Evolutionary conservation across 1,284 basidiomycete genomes (phyloP).

Genomic region (Porogramme epimiltina): DNA sequence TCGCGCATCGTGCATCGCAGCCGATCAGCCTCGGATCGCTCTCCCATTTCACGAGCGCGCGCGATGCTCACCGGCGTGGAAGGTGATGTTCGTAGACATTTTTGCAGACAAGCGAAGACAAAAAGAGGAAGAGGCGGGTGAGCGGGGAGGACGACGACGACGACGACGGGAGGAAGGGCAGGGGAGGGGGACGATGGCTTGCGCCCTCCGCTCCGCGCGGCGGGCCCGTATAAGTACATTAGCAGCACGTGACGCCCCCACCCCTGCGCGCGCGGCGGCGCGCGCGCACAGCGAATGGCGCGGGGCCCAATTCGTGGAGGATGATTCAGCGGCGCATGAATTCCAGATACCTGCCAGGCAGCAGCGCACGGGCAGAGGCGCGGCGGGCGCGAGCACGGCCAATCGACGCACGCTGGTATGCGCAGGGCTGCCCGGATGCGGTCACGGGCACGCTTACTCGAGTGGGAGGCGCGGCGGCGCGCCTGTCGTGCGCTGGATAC

Average conservation of each 20-base stretch:
- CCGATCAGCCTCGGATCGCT: not conserved
- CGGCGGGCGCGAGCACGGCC: not conserved
- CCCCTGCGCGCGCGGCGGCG: constrained; percentile 2
- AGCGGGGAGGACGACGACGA: not conserved
- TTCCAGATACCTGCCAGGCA: constrained; percentile 18
- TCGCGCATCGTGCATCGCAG: too few relatives aligned
- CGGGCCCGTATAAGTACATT: constrained; percentile 19
- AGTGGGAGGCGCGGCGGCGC: constrained; percentile 5
- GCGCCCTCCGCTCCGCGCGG: constrained; percentile 20
- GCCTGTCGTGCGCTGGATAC: constrained; percentile 2
- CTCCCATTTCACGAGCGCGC: not conserved
- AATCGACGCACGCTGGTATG: constrained; percentile 19
- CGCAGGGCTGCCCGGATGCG: not conserved
- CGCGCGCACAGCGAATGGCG: constrained; percentile 18
- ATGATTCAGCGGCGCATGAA: constrained; percentile 21
- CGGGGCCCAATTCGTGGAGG: constrained; percentile 8
- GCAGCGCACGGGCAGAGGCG: not conserved
- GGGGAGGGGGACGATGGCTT: constrained; percentile 10
- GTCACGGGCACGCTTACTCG: not conserved
- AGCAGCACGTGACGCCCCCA: constrained; percentile 19
- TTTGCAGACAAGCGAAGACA: not conserved
- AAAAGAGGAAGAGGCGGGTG: not conserved
- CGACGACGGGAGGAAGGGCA: not conserved
- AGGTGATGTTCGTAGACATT: constrained; percentile 89
- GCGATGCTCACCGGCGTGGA: constrained; percentile 58